Evolutionary conservation across 1,284 basidiomycete genomes (phyloP).

Genomic region (Chondrostereum purpureum): DNA sequence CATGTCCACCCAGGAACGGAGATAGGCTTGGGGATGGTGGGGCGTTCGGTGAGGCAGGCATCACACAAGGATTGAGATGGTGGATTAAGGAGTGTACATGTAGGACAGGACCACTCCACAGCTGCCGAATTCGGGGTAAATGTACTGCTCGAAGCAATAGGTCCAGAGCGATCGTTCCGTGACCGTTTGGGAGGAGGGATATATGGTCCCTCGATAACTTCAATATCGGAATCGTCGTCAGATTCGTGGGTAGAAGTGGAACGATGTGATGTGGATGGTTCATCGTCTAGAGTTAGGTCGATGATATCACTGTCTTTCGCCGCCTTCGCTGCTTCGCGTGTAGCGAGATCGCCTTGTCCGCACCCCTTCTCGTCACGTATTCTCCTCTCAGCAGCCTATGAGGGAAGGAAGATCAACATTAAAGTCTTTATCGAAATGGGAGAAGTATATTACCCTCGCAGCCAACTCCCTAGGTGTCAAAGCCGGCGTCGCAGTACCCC

Average conservation of each 20-base stretch:
- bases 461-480: conserved; percentile 67
- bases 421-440: not conserved
- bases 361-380: conserved; percentile 67
- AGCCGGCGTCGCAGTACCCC: conserved; percentile 12
- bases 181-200: conserved; percentile 2
- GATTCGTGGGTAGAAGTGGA: too few species aligned
- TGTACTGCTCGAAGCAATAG: too few species aligned
- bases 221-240: conserved; percentile 22
- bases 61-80: conserved; percentile 47
- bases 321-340: conserved; percentile 65
- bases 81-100: conserved; percentile 69
- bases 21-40: conserved; percentile 24
- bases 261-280: too few species aligned
- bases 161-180: not conserved
- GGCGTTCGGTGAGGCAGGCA: conserved; percentile 51
- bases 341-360: conserved; percentile 51
- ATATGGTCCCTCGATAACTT: conserved; percentile 19
- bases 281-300: conserved; percentile 49
- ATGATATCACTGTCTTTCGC: conserved; percentile 59
- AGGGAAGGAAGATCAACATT: conserved; percentile 5
- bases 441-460: conserved; percentile 54
- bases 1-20: conserved; percentile 56
- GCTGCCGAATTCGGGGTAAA: too few species aligned
- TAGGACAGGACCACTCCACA: conserved; percentile 57
- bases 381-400: conserved; percentile 76